Evolutionary conservation across 768 basidiomycete genomes (phyloP).

Genomic region (Lepiota brunneoincarnata): DNA sequence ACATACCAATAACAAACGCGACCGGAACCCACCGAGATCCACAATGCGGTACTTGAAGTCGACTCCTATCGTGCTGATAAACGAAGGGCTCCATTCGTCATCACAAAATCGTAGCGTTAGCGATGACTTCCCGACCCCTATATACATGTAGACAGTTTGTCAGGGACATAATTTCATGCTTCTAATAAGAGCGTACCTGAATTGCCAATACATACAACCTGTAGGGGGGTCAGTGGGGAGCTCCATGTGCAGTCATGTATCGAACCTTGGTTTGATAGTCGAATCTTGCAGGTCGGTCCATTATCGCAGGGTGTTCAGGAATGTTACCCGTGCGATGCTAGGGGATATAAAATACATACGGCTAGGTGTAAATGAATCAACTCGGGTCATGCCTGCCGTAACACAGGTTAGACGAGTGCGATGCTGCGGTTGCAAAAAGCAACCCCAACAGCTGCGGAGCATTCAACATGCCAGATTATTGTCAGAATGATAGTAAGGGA

Average conservation of each 20-base stretch:
- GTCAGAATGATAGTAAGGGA: neutral
- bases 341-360: neutral
- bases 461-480: neutral
- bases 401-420: neutral
- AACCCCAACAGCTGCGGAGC: neutral
- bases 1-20: conserved; percentile 1
- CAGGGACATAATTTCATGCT: no score
- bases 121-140: conserved; percentile 10
- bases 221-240: neutral
- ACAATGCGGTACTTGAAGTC: conserved; percentile 7
- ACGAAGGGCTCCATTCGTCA: conserved; percentile 8
- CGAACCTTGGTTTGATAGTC: conserved; percentile 8
- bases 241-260: neutral
- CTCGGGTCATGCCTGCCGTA: neutral
- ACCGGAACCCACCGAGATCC: neutral
- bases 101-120: conserved; percentile 2
- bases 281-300: neutral
- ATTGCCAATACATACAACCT: conserved; percentile 5
- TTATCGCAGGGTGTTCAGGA: neutral
- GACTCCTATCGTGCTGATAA: conserved; percentile 6
- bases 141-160: no score
- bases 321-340: neutral
- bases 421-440: neutral
- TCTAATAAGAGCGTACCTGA: neutral
- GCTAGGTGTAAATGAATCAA: neutral